These are phyloP conservation scores for Aspergillus pseudonomiae DNA, from an alignment of 2,329 filamentous ascomycete genomes.

Conservation along the genomic window DNA sequence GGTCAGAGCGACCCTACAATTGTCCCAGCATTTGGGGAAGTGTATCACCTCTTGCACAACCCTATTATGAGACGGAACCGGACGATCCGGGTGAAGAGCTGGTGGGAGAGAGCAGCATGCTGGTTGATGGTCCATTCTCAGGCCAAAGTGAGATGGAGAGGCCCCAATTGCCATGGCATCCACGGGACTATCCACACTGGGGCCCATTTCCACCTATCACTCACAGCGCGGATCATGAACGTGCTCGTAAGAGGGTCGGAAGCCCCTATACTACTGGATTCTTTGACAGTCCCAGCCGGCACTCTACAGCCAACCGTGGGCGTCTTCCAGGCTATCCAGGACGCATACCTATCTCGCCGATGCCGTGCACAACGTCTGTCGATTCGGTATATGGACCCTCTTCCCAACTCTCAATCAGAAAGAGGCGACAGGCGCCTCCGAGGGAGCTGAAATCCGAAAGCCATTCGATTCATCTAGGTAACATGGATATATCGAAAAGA, in stretches of 20 bases:
- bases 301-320: neutral
- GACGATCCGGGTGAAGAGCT: slow-evolving; percentile 7
- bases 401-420: slow-evolving; percentile 26
- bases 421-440: slow-evolving; percentile 25
- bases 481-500: slow-evolving; percentile 33
- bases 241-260: slow-evolving; percentile 4
- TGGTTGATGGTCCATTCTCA: slow-evolving; percentile 1
- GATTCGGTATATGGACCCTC: slow-evolving; percentile 20
- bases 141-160: slow-evolving; percentile 7
- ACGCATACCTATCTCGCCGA: slow-evolving; percentile 13
- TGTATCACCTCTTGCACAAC: slow-evolving; percentile 13
- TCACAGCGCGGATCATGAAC: slow-evolving; percentile 10
- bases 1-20: slow-evolving; percentile 12
- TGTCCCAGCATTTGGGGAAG: slow-evolving; percentile 12
- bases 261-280: slow-evolving; percentile 11
- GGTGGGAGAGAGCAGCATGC: slow-evolving; percentile 5
- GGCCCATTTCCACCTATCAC: slow-evolving; percentile 9
- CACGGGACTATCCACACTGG: slow-evolving; percentile 14
- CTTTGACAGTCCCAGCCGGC: slow-evolving; percentile 3
- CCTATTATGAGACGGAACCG: slow-evolving; percentile 8
- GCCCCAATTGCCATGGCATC: slow-evolving; percentile 10
- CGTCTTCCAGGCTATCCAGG: slow-evolving; percentile 6
- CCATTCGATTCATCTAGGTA: slow-evolving; percentile 30
- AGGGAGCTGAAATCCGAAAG: slow-evolving; percentile 19
- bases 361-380: slow-evolving; percentile 13